Evolutionary conservation across 306 rosid genomes (phyloP), one percentile per base, ranked within the genome.

Genomic region (Vigna mungo): DNA sequence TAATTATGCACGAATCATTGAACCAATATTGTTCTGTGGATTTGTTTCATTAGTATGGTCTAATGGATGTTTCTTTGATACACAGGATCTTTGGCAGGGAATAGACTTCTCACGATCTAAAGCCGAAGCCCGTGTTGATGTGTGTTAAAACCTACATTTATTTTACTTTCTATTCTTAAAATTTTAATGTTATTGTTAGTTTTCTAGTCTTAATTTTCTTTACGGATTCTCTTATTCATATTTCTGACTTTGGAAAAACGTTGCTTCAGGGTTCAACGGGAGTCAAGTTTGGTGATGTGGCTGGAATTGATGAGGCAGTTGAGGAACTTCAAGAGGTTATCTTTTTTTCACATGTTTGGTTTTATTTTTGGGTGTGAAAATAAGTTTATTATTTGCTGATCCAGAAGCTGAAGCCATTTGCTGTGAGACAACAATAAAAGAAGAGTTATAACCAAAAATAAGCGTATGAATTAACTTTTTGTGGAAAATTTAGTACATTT

Each of bases 71-170:
- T 63, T 78, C 78, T 67, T 76, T 73, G 74, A 72, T 81, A 36
- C 75, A 72, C 87, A 95, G 99, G 99, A 95, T 76, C 88, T 95
- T 55, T 95, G 98, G 98, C 98, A 95, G 83, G 98, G 98, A 84
- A 95, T 95, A 84, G 97, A 92, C 87, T 95, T 95, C 82, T 95
- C 98, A 8, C 89, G 94, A 77, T 92, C 99, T 58, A 95, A 95
- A 88, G 96, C 99, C 53, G 97, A 95, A 88, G 99, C 99, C 72
- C 97, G 97, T 62, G 99, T 95, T 86, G 99, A 95, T 79, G 99
- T 95, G 94, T 84, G 88, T 80, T 61, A 61, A 46, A 34, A 37
- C 70, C 76, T 74, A 58, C 75, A 56, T 84, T 80, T 74, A 34
- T 27, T 58, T 76, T 77, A 39, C 69, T 78, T 68, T 52, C 59